Base-by-base conservation (phyloP, 2,329 filamentous ascomycete genomes). In the Elsinoe arachidis region DNA sequence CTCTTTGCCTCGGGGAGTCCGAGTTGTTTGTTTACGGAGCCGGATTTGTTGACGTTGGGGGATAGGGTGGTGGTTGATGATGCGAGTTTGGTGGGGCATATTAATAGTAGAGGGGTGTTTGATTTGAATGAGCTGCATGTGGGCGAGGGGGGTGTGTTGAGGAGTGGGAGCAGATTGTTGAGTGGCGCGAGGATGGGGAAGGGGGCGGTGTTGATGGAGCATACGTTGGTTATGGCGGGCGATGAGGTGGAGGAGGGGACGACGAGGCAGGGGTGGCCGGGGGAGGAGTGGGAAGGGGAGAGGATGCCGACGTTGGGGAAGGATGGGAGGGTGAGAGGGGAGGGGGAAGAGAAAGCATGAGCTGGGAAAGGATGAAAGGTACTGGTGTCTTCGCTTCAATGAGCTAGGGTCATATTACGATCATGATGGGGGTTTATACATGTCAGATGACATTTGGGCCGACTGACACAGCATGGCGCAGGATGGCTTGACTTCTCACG, bases 191-290 rank as follows among this genome's bases (percentile, higher is more conserved):
- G 64, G 17, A 81, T 82, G 79, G 74, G 74, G 57, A 68, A 73
- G 2, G 79, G 80, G 62, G 74, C 75, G 17, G 78, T 78, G 61
- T 66, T 83, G 35, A 64, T 83, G 35, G 80, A 83, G 68, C 80
- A 83, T 61, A 82, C 80, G 0, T 70, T 82, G 3, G 72, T 83
- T 41, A 78, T 83, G 73, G 75, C 76, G 1, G 80, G 80, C 3
- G 79, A 83, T 64, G 70, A 78, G 39, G 78, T 81, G 0, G 78
- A 78, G 51, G 73, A 74, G 56, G 74, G 72, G 0, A 68, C 65
- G 56, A 78, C 77, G 1, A 76, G 78, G 68, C 80, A 82, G 64
- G 80, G 80, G 0, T 82, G 79, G 79, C 79, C 80, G 1, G 77
- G 74, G 1, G 74, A 75, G 55, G 67, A 69, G 55, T 77, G 74